Percentiles rank a stretch among this genome's conserved stretches.
Evolutionary conservation across 108 stramenopile species (phyloP).

Genomic region (Cyclostephanos invisitatus): DNA sequence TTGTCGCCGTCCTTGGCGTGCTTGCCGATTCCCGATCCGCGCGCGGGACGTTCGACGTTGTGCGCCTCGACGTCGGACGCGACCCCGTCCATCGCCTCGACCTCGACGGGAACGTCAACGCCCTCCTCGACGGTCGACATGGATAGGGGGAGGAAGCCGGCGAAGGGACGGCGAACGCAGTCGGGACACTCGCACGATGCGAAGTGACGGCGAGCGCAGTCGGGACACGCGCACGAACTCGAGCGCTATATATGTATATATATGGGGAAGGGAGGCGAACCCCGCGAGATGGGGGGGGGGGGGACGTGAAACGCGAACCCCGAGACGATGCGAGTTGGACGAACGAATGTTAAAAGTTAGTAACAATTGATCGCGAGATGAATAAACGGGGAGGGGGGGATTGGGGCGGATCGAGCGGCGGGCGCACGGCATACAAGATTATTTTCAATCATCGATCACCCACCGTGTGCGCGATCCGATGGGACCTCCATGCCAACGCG

Average conservation of each 20-base stretch:
- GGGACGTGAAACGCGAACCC: too few species aligned
- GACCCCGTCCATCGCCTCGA: constrained; percentile 81
- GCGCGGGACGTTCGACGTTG: constrained; percentile 83
- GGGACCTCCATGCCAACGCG: neutral
- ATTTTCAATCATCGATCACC: too few species aligned
- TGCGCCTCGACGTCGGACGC: constrained; percentile 77
- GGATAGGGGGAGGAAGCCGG: constrained; percentile 51
- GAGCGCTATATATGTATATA: too few species aligned
- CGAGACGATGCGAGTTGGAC: too few species aligned
- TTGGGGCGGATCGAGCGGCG: too few species aligned
- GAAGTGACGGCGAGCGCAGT: neutral
- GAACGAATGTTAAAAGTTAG: too few species aligned
- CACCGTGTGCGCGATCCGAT: constrained; percentile 12
- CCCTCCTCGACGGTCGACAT: constrained; percentile 44
- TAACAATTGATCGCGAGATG: too few species aligned
- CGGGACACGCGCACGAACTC: neutral
- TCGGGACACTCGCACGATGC: constrained; percentile 23
- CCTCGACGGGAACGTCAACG: constrained; percentile 66
- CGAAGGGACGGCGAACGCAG: constrained; percentile 35
- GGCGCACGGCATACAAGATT: too few species aligned
- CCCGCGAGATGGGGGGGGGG: too few species aligned
- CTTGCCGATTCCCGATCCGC: constrained; percentile 73
- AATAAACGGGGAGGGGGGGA: too few species aligned
- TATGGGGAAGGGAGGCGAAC: too few species aligned
- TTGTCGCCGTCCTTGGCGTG: constrained; percentile 52